A percentile compares a stretch with the other conserved stretches of the same genome.
phyloP scores from a whole-genome alignment of 2,329 filamentous ascomycete species.

The Sordariomycetes sp. region DNA sequence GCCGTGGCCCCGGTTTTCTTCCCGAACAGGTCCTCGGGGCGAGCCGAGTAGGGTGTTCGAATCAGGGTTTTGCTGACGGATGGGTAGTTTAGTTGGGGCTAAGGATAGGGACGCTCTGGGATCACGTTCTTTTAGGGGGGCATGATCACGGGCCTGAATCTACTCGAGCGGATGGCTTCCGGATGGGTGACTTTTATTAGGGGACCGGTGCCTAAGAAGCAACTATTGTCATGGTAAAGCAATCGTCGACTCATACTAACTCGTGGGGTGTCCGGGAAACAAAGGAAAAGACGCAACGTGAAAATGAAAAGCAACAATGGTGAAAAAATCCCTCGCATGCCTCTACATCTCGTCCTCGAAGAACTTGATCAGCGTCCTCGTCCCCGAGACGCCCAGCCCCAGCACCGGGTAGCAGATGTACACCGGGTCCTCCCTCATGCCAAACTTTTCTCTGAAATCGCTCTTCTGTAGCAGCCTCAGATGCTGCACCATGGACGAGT shows the following conservation, averaged over 20 bases:
- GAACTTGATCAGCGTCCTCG: slow-evolving; percentile 79
- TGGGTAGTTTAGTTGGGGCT: no score
- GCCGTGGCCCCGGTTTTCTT: no score
- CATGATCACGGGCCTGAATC: no score
- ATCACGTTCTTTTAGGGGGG: no score
- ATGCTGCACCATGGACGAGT: slow-evolving; percentile 70
- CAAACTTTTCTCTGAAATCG: slow-evolving; percentile 85
- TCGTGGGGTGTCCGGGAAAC: background rate
- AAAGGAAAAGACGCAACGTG: background rate
- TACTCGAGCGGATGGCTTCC: no score
- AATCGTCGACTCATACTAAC: background rate
- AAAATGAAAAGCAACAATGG: background rate
- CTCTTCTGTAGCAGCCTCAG: slow-evolving; percentile 73
- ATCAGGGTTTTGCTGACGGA: no score
- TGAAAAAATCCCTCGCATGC: background rate
- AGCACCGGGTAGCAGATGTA: slow-evolving; percentile 86
- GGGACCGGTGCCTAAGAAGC: background rate
- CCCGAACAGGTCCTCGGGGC: no score
- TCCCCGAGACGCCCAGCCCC: slow-evolving; percentile 68
- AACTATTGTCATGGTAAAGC: background rate
- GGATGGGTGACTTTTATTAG: no score
- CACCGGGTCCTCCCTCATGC: slow-evolving; percentile 68
- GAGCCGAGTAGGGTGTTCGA: no score
- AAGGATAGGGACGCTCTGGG: no score
- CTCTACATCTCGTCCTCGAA: slow-evolving; percentile 53